These are phyloP conservation scores for Colletotrichum coccodes DNA, from an alignment of 2,329 filamentous ascomycete genomes.

Conservation along the genomic window DNA sequence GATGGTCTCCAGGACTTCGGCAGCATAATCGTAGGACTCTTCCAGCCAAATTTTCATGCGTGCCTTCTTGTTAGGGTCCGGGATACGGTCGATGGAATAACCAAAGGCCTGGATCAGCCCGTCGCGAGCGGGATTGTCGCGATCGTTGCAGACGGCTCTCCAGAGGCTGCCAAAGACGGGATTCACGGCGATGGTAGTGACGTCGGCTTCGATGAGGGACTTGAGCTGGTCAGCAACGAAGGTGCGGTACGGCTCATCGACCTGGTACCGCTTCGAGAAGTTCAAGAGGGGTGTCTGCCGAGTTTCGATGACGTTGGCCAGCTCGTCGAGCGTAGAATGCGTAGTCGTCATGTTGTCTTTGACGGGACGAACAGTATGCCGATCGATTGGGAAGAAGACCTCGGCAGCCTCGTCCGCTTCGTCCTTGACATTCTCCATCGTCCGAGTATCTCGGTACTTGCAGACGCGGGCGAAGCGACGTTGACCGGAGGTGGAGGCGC, in stretches of 20 bases:
- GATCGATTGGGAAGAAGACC: constrained; percentile 10
- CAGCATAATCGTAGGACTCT: constrained; percentile 59
- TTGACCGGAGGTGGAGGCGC: constrained; percentile 6
- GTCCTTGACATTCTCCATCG: neutral
- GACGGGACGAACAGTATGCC: neutral
- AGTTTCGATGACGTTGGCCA: constrained; percentile 38
- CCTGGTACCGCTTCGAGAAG: constrained; percentile 52
- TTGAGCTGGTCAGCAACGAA: constrained; percentile 51
- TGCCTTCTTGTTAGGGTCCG: constrained; percentile 42
- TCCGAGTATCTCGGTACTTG: neutral
- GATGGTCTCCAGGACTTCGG: constrained; percentile 53
- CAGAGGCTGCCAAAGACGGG: constrained; percentile 61
- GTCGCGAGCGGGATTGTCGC: constrained; percentile 50
- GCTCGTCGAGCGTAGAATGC: constrained; percentile 33
- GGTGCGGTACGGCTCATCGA: constrained; percentile 48
- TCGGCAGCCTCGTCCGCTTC: constrained; percentile 9
- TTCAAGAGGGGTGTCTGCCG: constrained; percentile 40
- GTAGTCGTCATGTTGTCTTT: constrained; percentile 32
- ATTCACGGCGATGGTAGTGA: constrained; percentile 56
- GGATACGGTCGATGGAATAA: constrained; percentile 47
- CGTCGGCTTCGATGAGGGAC: constrained; percentile 55
- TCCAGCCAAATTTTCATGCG: constrained; percentile 59
- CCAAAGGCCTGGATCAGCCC: constrained; percentile 54
- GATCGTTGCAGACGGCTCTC: constrained; percentile 59
- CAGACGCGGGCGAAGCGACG: neutral